phyloP scores from a whole-genome alignment of 495 filamentous ascomycete genomes.

The Penicillium mononematosum region DNA sequence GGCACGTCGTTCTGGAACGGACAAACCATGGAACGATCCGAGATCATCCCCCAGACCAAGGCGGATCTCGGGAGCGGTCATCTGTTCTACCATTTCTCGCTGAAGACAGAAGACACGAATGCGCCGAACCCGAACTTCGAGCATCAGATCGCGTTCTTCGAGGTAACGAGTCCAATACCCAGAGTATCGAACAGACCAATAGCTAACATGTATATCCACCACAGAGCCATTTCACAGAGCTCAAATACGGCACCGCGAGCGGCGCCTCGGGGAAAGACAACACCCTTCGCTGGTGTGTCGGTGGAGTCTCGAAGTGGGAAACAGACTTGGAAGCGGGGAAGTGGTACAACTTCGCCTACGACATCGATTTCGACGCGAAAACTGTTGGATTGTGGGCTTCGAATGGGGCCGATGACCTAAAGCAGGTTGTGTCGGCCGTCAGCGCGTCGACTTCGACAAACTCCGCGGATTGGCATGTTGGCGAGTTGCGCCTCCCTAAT shows the following conservation, averaged over 20 bases:
- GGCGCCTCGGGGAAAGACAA: conserved; percentile 48
- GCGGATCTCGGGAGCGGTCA: conserved; percentile 60
- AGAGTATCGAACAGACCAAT: no score
- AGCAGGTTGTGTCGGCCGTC: conserved; percentile 56
- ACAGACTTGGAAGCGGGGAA: conserved; percentile 52
- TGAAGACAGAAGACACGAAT: conserved; percentile 59
- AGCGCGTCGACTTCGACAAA: conserved; percentile 61
- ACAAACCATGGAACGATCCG: conserved; percentile 58
- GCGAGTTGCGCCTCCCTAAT: conserved; percentile 64
- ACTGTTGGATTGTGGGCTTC: conserved; percentile 70
- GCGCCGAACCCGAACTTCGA: conserved; percentile 59
- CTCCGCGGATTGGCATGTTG: conserved; percentile 73
- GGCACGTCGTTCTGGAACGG: conserved; percentile 62
- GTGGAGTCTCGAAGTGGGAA: conserved; percentile 53
- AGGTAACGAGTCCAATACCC: conserved; percentile 16
- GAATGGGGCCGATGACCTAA: conserved; percentile 56
- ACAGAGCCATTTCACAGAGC: conserved; percentile 70
- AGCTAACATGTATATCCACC: conserved; percentile 9
- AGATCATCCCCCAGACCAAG: conserved; percentile 68
- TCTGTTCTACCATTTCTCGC: conserved; percentile 69
- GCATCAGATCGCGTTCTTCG: conserved; percentile 75
- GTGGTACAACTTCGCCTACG: conserved; percentile 72
- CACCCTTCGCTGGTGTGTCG: conserved; percentile 54
- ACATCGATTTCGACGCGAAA: conserved; percentile 59
- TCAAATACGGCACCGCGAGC: conserved; percentile 60